Conservation (phyloP, 148 eudicot species). For the Camellia granthamiana region DNA sequence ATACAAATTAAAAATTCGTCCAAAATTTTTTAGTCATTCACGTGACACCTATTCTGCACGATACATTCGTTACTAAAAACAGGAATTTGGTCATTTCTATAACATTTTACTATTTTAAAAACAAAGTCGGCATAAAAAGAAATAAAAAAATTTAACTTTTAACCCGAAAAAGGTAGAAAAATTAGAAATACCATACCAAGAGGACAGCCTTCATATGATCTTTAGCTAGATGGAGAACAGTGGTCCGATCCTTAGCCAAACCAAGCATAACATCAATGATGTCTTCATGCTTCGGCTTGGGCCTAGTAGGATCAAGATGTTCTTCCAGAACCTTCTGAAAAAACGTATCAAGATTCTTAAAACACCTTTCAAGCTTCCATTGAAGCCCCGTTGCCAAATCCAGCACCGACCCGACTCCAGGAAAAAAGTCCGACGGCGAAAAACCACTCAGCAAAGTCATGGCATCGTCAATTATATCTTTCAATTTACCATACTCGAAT, state of each 20-base stretch:
- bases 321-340: conserved; percentile 6
- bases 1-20: no score
- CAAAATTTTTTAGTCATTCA: no score
- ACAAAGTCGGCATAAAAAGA: not conserved
- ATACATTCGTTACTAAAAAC: no score
- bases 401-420: not conserved
- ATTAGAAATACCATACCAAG: not conserved
- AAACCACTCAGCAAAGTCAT: conserved; percentile 4
- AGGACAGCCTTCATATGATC: not conserved
- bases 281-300: not conserved
- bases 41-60: no score
- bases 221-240: not conserved
- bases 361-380: not conserved
- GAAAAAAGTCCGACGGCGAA: not conserved
- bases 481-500: not conserved
- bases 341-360: conserved; percentile 7
- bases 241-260: not conserved
- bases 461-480: not conserved
- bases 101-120: not conserved
- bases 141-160: not conserved
- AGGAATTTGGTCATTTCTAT: no score
- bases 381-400: not conserved
- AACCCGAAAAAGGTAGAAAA: not conserved
- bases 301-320: conserved; percentile 7
- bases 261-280: conserved; percentile 6